phyloP scores from a whole-genome alignment of 768 basidiomycete species.

The Mycena rosella region DNA sequence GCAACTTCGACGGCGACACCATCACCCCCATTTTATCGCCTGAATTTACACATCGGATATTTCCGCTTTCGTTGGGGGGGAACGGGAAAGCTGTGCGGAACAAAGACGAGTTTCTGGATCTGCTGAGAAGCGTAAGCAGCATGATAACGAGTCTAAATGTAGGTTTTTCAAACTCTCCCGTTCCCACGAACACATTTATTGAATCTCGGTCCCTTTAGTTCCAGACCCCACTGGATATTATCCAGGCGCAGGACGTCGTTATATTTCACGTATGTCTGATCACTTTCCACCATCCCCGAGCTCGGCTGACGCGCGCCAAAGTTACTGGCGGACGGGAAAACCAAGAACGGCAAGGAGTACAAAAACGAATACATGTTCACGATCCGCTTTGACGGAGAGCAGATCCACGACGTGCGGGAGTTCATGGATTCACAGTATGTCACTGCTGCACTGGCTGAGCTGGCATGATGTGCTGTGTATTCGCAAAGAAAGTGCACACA shows the following conservation, averaged over 20 bases:
- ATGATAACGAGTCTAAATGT: constrained; percentile 22
- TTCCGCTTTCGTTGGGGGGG: constrained; percentile 10
- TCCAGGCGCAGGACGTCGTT: constrained; percentile 18
- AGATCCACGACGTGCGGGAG: constrained; percentile 14
- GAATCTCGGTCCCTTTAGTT: constrained; percentile 13
- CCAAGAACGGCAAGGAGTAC: constrained; percentile 18
- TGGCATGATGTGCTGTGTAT: constrained; percentile 17
- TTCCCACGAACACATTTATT: constrained; percentile 14
- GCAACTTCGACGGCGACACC: constrained; percentile 10
- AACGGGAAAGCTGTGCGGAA: constrained; percentile 14
- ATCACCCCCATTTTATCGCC: constrained; percentile 9
- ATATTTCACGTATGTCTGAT: constrained; percentile 17
- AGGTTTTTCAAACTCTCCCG: constrained; percentile 11
- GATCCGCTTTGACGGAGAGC: constrained; percentile 21
- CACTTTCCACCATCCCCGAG: constrained; percentile 8
- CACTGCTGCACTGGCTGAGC: constrained; percentile 14
- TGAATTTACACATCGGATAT: constrained; percentile 18
- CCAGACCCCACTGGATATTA: constrained; percentile 17
- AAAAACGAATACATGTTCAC: constrained; percentile 23
- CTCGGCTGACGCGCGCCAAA: constrained; percentile 11
- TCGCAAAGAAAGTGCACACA: constrained; percentile 18
- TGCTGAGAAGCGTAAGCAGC: constrained; percentile 14
- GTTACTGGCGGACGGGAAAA: constrained; percentile 10
- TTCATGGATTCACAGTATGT: constrained; percentile 22
- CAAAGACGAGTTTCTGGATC: constrained; percentile 15